phyloP scores from a whole-genome alignment of 1,284 basidiomycete species.

The Rugiboletus extremiorientalis region DNA sequence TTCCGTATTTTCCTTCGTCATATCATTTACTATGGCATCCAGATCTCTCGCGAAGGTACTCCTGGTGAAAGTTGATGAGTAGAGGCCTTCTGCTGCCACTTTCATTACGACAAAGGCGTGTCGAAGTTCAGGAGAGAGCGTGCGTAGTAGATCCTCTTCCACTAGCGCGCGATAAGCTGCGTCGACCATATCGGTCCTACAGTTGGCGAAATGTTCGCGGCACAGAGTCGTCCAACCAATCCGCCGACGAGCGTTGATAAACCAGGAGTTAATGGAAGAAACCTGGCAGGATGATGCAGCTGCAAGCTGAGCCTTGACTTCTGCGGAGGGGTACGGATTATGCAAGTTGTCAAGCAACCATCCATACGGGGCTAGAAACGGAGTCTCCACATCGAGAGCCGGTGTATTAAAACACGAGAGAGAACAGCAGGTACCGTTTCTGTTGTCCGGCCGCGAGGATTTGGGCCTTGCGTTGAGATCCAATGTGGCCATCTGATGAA shows the following conservation, averaged over 20 bases:
- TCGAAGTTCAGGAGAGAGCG: conserved; percentile 26
- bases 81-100: conserved; percentile 34
- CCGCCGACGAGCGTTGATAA: conserved; percentile 45
- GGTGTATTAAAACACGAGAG: too few species aligned
- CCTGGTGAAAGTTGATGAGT: conserved; percentile 28
- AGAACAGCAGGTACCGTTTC: too few species aligned
- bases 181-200: conserved; percentile 38
- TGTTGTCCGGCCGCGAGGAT: neutral
- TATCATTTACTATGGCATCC: conserved; percentile 28
- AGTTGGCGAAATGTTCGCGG: conserved; percentile 38
- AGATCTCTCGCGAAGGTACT: conserved; percentile 30
- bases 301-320: conserved; percentile 18
- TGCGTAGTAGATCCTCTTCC: conserved; percentile 26
- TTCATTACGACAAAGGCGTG: conserved; percentile 38
- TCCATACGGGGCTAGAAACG: neutral
- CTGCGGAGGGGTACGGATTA: conserved; percentile 50
- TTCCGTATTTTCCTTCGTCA: conserved; percentile 17
- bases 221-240: conserved; percentile 53
- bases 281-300: conserved; percentile 3
- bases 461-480: neutral
- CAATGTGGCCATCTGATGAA: conserved; percentile 7
- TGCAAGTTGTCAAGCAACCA: conserved; percentile 48
- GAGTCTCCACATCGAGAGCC: rapidly evolving
- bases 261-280: conserved; percentile 46
- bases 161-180: conserved; percentile 43